These are phyloP conservation scores for Xylariaceae sp. DNA, from an alignment of 2,329 filamentous ascomycete species.

Conservation along the genomic window DNA sequence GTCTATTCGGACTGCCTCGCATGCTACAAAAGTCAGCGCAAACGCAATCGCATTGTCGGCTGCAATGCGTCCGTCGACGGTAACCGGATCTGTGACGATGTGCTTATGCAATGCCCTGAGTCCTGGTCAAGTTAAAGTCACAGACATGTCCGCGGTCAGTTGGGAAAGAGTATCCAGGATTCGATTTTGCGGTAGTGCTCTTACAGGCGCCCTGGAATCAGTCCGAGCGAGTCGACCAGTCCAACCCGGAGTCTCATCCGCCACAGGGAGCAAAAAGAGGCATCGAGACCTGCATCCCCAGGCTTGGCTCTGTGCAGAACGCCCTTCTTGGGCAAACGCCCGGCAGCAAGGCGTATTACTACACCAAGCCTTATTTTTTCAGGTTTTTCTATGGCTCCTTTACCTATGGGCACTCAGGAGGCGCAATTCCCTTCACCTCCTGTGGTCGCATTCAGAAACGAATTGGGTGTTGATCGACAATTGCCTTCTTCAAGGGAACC, in stretches of 20 bases:
- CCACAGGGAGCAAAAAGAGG: neutral
- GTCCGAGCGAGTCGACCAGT: neutral
- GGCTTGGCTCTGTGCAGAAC: neutral
- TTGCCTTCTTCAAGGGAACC: neutral
- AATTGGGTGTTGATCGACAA: neutral
- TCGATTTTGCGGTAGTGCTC: neutral
- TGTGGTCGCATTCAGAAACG: neutral
- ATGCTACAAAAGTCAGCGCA: neutral
- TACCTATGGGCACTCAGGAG: neutral
- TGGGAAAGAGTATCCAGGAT: neutral
- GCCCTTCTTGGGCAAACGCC: neutral
- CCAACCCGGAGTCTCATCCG: neutral
- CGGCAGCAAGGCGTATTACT: neutral
- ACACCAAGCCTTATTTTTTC: neutral
- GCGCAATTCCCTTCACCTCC: neutral
- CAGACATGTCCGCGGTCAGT: neutral
- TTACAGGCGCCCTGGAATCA: neutral
- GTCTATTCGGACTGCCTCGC: neutral
- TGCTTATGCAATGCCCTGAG: neutral
- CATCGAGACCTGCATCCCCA: neutral
- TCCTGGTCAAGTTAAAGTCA: neutral
- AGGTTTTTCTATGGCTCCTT: neutral
- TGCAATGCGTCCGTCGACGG: neutral
- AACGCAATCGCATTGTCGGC: neutral
- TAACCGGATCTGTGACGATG: neutral